Percentiles rank a stretch among this genome's conserved stretches.
These are phyloP conservation scores for Capsicum pubescens DNA, from an alignment of 257 asterid species.

Conservation along the genomic window DNA sequence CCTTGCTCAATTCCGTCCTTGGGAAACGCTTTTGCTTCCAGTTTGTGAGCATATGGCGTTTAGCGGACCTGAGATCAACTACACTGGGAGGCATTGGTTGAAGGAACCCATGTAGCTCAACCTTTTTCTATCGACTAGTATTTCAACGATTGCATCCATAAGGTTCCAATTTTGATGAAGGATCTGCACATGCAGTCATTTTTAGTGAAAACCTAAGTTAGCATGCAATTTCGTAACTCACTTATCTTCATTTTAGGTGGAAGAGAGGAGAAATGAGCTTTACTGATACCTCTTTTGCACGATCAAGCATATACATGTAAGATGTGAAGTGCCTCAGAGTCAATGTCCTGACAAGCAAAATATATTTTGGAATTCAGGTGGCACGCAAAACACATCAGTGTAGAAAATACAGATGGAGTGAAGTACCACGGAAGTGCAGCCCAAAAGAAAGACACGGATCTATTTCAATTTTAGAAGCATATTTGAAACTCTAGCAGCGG, in stretches of 20 bases:
- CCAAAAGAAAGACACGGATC: background rate
- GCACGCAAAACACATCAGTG: background rate
- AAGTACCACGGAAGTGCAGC: slow-evolving; percentile 28
- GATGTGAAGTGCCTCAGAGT: slow-evolving; percentile 71
- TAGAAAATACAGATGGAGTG: background rate
- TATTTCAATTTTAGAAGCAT: background rate
- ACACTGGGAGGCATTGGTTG: slow-evolving; percentile 66
- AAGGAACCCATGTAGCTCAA: slow-evolving; percentile 69
- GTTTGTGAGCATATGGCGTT: slow-evolving; percentile 28
- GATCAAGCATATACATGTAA: slow-evolving; percentile 62
- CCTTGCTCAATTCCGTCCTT: background rate
- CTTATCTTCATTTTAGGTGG: background rate
- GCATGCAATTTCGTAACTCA: background rate
- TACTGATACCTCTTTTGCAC: slow-evolving; percentile 69
- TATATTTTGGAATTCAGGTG: slow-evolving; percentile 25
- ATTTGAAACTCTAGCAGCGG: background rate
- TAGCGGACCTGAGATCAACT: slow-evolving; percentile 64
- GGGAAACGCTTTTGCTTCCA: slow-evolving; percentile 32
- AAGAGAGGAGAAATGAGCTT: background rate
- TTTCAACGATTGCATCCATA: slow-evolving; percentile 69
- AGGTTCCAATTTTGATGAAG: slow-evolving; percentile 63
- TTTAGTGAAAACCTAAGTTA: background rate
- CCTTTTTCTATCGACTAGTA: slow-evolving; percentile 77
- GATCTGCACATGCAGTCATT: slow-evolving; percentile 49
- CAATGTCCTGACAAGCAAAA: slow-evolving; percentile 63